Evolutionary conservation across 768 basidiomycete genomes (phyloP).

Genomic region (Phaffia tasmanica): DNA sequence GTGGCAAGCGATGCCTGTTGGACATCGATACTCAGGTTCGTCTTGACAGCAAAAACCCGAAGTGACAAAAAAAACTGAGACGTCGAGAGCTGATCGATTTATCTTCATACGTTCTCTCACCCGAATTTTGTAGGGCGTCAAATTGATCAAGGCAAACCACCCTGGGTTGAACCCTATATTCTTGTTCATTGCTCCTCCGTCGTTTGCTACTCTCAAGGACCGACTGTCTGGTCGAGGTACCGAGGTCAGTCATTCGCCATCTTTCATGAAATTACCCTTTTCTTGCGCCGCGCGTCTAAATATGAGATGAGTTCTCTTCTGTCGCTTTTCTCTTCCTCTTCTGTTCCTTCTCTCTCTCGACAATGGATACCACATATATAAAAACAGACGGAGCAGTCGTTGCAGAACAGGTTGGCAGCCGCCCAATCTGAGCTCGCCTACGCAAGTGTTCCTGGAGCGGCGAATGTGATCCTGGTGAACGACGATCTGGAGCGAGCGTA

Average conservation of each 20-base stretch:
- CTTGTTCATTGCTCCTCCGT: constrained; percentile 84
- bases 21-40: constrained; percentile 93
- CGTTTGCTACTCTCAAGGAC: constrained; percentile 53
- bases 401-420: constrained; percentile 62
- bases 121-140: constrained; percentile 57
- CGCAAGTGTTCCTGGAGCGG: constrained; percentile 56
- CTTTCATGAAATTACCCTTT: neutral
- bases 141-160: constrained; percentile 68
- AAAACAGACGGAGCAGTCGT: constrained; percentile 45
- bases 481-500: constrained; percentile 80
- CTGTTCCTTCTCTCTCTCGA: neutral
- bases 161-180: constrained; percentile 65
- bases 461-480: constrained; percentile 80
- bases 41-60: neutral
- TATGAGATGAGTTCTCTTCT: neutral
- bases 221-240: constrained; percentile 74
- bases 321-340: neutral
- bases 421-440: constrained; percentile 72
- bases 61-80: neutral
- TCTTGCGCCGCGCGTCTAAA: neutral
- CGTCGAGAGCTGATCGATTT: neutral
- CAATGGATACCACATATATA: neutral
- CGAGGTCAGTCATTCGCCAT: constrained; percentile 40
- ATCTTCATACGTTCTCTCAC: neutral
- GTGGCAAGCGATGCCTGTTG: constrained; percentile 71